These are phyloP conservation scores for Amanita subjunquillea DNA, from an alignment of 768 basidiomycete species.

Conservation along the genomic window DNA sequence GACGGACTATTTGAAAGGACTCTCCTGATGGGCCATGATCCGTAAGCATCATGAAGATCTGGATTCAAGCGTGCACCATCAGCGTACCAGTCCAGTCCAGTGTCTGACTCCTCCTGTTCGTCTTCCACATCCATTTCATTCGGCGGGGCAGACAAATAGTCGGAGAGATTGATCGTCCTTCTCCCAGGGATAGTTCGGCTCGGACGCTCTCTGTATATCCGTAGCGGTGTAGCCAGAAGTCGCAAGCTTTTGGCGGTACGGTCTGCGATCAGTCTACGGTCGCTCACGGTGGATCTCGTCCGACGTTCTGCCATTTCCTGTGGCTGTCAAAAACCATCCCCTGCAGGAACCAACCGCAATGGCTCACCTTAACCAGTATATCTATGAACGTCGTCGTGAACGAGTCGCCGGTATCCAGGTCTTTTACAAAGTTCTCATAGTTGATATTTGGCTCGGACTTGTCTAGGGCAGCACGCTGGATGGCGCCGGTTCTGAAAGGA, in stretches of 20 bases:
- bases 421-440: slow-evolving; percentile 68
- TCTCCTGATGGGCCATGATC: slow-evolving; percentile 10
- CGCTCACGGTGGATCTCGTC: slow-evolving; percentile 36
- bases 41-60: slow-evolving; percentile 59
- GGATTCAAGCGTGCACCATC: slow-evolving; percentile 52
- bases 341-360: not conserved
- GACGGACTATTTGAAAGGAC: slow-evolving; percentile 17
- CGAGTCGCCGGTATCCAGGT: slow-evolving; percentile 69
- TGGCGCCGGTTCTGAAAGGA: slow-evolving; percentile 51
- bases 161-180: slow-evolving; percentile 32
- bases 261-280: slow-evolving; percentile 57
- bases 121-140: slow-evolving; percentile 53
- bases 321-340: not conserved
- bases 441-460: slow-evolving; percentile 53
- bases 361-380: slow-evolving; percentile 64
- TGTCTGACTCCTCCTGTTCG: slow-evolving; percentile 55
- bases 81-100: slow-evolving; percentile 27
- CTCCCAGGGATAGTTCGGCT: slow-evolving; percentile 26
- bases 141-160: slow-evolving; percentile 41
- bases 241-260: slow-evolving; percentile 56
- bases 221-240: slow-evolving; percentile 39
- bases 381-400: slow-evolving; percentile 72
- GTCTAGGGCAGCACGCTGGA: slow-evolving; percentile 59
- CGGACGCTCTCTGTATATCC: slow-evolving; percentile 38
- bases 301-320: slow-evolving; percentile 75